A percentile compares a stretch with the other conserved stretches of the same genome.
Evolutionary conservation across 2,329 filamentous ascomycete genomes (phyloP).

Genomic region (Fusarium sp.): DNA sequence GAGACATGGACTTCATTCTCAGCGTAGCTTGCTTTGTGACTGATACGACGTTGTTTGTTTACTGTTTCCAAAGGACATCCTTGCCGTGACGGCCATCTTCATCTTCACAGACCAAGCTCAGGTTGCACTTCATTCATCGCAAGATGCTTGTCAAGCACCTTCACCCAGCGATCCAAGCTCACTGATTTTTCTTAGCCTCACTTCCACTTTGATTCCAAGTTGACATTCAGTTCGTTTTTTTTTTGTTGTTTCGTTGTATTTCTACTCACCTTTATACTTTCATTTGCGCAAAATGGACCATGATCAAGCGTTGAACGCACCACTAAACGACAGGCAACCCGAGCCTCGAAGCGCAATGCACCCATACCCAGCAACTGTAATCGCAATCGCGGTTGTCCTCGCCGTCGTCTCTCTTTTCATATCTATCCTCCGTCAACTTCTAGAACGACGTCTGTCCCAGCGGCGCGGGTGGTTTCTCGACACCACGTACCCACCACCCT

Average conservation of each 20-base stretch:
- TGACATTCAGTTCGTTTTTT: not conserved
- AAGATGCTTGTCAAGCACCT: conserved; percentile 19
- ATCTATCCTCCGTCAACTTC: conserved; percentile 36
- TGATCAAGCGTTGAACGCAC: not conserved
- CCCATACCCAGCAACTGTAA: conserved; percentile 37
- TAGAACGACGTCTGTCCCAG: conserved; percentile 25
- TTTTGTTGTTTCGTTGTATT: not conserved
- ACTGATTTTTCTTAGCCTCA: conserved; percentile 9
- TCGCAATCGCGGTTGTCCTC: conserved; percentile 39
- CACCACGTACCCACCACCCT: conserved; percentile 20
- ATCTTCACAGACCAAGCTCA: not conserved
- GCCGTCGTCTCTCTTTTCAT: conserved; percentile 37
- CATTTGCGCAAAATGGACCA: conserved; percentile 18
- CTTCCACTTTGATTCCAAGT: not conserved
- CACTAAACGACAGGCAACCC: not conserved
- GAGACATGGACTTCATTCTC: conserved; percentile 24
- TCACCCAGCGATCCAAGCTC: conserved; percentile 16
- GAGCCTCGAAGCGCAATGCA: conserved; percentile 19
- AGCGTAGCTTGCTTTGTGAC: conserved; percentile 14
- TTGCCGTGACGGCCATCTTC: not conserved
- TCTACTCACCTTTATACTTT: not conserved
- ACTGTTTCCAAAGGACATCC: conserved; percentile 8
- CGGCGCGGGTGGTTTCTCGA: conserved; percentile 34
- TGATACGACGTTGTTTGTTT: conserved; percentile 35
- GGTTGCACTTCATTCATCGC: conserved; percentile 1